phyloP scores from a whole-genome alignment of 257 asterid genomes.

The Osmanthus fragrans region DNA sequence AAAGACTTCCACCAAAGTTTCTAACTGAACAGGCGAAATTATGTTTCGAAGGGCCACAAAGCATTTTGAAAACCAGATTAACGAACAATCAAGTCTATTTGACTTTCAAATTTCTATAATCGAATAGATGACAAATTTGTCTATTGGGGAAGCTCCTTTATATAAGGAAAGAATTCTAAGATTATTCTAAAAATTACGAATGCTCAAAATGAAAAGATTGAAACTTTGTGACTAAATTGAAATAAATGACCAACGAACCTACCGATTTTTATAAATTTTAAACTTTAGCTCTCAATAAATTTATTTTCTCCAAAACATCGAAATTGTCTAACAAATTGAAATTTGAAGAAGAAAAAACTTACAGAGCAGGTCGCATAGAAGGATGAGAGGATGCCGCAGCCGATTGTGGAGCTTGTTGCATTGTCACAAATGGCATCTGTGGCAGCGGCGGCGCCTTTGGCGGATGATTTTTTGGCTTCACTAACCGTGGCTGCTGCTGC shows the following conservation, averaged over 20 bases:
- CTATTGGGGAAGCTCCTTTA: constrained; percentile 15
- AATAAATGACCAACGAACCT: constrained; percentile 10
- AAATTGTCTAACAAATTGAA: not conserved
- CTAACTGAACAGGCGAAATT: constrained; percentile 5
- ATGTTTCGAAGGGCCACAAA: constrained; percentile 3
- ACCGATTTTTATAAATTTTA: not conserved
- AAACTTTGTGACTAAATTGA: not conserved
- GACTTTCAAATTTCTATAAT: constrained; percentile 13
- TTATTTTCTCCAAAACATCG: not conserved
- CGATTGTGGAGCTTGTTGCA: constrained; percentile 55
- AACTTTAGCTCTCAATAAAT: constrained; percentile 15
- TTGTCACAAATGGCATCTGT: constrained; percentile 47
- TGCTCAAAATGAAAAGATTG: constrained; percentile 15
- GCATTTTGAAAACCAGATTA: not conserved
- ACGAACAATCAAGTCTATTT: not conserved
- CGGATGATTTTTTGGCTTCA: constrained; percentile 32
- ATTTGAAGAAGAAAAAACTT: constrained; percentile 33
- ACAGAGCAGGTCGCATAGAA: constrained; percentile 58
- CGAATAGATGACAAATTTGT: constrained; percentile 11
- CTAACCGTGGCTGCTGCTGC: constrained; percentile 25
- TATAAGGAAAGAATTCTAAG: constrained; percentile 1
- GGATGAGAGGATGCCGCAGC: constrained; percentile 51
- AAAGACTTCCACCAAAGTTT: not conserved
- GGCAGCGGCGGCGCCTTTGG: constrained; percentile 35
- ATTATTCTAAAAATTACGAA: constrained; percentile 1